Percentiles rank a stretch among this genome's conserved stretches.
Evolutionary conservation across 2,329 filamentous ascomycete species (phyloP).

Genomic region (Diplodia intermedia): DNA sequence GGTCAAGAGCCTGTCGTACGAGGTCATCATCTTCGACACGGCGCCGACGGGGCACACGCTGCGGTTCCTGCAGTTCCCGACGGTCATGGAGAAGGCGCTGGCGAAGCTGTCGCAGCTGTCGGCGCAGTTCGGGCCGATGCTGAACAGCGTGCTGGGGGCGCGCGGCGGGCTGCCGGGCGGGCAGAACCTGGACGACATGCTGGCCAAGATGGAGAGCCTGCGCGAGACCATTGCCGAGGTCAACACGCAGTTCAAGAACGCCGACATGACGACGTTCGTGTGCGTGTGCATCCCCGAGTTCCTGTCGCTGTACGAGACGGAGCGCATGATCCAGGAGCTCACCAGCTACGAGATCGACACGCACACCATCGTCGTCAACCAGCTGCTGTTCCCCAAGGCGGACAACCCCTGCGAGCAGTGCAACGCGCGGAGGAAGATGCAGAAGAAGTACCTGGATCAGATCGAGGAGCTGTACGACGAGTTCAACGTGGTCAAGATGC

Average conservation of each 20-base stretch:
- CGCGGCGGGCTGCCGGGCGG: conserved; percentile 82
- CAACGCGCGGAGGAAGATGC: conserved; percentile 94
- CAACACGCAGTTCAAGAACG: conserved; percentile 97
- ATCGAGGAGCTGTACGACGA: conserved; percentile 98
- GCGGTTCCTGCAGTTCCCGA: conserved; percentile 97
- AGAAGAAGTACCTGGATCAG: conserved; percentile 98
- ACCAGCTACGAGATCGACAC: conserved; percentile 93
- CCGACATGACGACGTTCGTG: conserved; percentile 93
- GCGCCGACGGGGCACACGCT: conserved; percentile 97
- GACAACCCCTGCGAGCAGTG: conserved; percentile 92
- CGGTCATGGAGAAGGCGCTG: conserved; percentile 97
- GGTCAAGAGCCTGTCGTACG: conserved; percentile 98
- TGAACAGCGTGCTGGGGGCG: conserved; percentile 88
- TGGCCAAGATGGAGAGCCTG: conserved; percentile 92
- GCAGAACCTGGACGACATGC: conserved; percentile 89
- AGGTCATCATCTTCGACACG: conserved; percentile 99
- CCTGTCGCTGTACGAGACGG: conserved; percentile 94
- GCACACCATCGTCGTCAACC: conserved; percentile 97
- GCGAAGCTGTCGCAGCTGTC: conserved; percentile 95
- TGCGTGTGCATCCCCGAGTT: conserved; percentile 99
- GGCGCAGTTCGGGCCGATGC: conserved; percentile 91
- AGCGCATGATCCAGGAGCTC: conserved; percentile 99
- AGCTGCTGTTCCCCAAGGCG: conserved; percentile 89
- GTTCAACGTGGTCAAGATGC: conserved; percentile 99
- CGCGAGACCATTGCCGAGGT: conserved; percentile 94